Evolutionary conservation across 2,329 filamentous ascomycete species (phyloP), one percentile per base, ranked within the genome.

Genomic region (Nigrospora osmanthi): DNA sequence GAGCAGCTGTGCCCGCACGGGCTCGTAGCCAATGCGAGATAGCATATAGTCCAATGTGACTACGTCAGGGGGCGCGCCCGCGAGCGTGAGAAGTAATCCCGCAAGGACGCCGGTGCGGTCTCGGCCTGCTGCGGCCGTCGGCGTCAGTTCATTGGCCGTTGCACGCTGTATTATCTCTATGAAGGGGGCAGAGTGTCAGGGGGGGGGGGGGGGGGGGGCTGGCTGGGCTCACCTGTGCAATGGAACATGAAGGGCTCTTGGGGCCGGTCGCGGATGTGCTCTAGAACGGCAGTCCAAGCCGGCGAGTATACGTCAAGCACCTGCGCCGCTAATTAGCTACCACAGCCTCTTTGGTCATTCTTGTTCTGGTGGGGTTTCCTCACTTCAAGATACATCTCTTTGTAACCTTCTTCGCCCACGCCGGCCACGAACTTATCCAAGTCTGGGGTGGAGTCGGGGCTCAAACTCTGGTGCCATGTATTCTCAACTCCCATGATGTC

Each of bases 61-160:
- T 12, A 57, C 60, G 19, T 75, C 66, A 11, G 60, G 51, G 5
- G 65, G 50, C 19, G 70, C 68, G 30, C 73, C 75, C 2, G 72
- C 71, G 13, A 79, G 64, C n/a, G 61, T 61, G 44, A 74, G 64
- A n/a, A 80, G 59, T 6, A 80, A 55, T 11, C 69, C 73, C 0
- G 69, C 65, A 10, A 78, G 54, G 10, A 79, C 64, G 10, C 75
- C 75, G 0, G 75, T 80, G 19, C 75, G 66, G 47, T 79, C 76
- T 42, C 75, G 69, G 9, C 76, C 75, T 19, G 73, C 75, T 77
- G 43, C 23, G 2, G 15, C 2, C 34, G 39, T 47, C 10, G 53
- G 44, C 23, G 19, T 46, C 4, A 48, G 19, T 19, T 16, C 10
- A 23, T 23, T 23, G 4, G 7, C 39, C n/a, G 4, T 28, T 12